Conservation (phyloP, 257 asterid genomes). For the Eustoma russellianum region DNA sequence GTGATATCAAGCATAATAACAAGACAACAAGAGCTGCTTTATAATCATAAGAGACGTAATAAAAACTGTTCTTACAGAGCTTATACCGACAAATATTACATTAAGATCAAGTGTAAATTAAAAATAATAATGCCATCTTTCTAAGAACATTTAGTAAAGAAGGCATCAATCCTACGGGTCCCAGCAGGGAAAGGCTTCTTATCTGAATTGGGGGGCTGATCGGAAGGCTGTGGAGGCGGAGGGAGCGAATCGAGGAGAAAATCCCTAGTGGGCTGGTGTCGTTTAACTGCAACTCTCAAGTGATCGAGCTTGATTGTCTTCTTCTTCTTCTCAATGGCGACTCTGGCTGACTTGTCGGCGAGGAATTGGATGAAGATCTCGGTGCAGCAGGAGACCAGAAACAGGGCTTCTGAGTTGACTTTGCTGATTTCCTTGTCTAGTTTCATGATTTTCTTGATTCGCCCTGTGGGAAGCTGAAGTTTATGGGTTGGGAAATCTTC, state of each 20-base stretch:
- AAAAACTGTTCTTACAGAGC: no score
- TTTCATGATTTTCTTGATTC: constrained; percentile 73
- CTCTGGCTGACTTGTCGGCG: constrained; percentile 66
- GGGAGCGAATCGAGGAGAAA: constrained; percentile 82
- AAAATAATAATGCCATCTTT: no score
- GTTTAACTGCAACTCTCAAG: constrained; percentile 52
- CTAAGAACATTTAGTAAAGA: constrained; percentile 48
- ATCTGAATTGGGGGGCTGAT: constrained; percentile 18
- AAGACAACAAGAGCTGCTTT: no score
- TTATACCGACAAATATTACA: no score
- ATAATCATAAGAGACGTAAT: no score
- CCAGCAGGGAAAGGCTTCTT: constrained; percentile 42
- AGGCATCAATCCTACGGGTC: constrained; percentile 61
- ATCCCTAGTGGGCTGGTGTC: constrained; percentile 76
- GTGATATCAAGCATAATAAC: no score
- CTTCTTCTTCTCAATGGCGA: constrained; percentile 67
- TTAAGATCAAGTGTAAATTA: neutral
- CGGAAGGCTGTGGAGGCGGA: constrained; percentile 33
- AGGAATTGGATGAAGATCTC: constrained; percentile 72
- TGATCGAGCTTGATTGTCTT: constrained; percentile 49
- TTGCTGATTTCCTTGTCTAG: constrained; percentile 68
- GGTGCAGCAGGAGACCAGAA: constrained; percentile 60
- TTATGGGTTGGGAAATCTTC: constrained; percentile 16
- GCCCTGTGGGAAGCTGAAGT: constrained; percentile 52
- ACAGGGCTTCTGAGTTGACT: constrained; percentile 67